Conservation (phyloP, 2,329 filamentous ascomycete genomes). For the Tolypocladium paradoxum region DNA sequence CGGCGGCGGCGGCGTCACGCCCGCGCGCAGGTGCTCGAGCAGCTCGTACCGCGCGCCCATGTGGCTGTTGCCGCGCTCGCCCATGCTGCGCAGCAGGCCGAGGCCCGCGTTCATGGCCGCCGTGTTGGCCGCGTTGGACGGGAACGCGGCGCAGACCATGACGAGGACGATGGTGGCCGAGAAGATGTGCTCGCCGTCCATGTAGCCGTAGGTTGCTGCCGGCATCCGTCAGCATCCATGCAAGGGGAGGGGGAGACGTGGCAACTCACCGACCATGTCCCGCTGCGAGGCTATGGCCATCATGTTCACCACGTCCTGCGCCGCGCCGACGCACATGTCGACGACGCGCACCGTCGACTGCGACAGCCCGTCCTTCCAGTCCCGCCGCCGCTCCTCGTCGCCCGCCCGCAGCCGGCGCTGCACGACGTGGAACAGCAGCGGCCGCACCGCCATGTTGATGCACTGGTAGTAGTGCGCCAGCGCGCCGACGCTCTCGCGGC, state of each 20-base stretch:
- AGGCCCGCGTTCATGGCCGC: slow-evolving; percentile 35
- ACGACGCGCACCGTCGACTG: slow-evolving; percentile 38
- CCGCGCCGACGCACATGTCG: slow-evolving; percentile 40
- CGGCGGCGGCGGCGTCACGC: slow-evolving; percentile 9
- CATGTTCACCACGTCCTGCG: slow-evolving; percentile 26
- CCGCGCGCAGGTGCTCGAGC: slow-evolving; percentile 16
- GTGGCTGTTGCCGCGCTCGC: slow-evolving; percentile 39
- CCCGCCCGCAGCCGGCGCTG: slow-evolving; percentile 30
- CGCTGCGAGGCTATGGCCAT: slow-evolving; percentile 10
- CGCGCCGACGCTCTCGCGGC: slow-evolving; percentile 39
- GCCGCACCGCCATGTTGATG: slow-evolving; percentile 45
- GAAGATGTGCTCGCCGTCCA: slow-evolving; percentile 46
- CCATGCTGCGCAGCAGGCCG: slow-evolving; percentile 36
- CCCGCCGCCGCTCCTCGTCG: slow-evolving; percentile 16
- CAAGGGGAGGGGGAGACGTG: neutral
- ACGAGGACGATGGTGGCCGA: slow-evolving; percentile 42
- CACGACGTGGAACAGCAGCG: slow-evolving; percentile 42
- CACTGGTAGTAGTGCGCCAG: slow-evolving; percentile 47
- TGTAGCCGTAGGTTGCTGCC: slow-evolving; percentile 42
- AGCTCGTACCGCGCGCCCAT: slow-evolving; percentile 20
- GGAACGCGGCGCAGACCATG: slow-evolving; percentile 43
- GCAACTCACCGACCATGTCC: slow-evolving; percentile 32
- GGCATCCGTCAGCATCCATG: slow-evolving; percentile 4
- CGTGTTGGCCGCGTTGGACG: slow-evolving; percentile 28
- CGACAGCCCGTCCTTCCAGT: slow-evolving; percentile 30